phyloP scores from a whole-genome alignment of 257 asterid species.

The Ilex asprella region DNA sequence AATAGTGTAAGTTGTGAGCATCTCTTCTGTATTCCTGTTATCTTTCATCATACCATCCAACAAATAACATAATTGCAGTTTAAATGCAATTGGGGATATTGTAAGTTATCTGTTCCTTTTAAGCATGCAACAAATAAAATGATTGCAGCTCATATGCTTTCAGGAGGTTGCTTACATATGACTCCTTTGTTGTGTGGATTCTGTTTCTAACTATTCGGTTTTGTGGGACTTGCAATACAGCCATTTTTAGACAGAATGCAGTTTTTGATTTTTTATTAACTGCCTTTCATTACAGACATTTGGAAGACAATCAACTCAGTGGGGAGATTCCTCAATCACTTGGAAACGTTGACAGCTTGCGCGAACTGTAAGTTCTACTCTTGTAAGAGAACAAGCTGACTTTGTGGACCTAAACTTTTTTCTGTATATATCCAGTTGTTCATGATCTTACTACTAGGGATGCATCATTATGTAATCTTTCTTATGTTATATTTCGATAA shows the following conservation, averaged over 20 bases:
- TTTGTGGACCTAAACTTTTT: not conserved
- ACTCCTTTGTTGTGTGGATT: not conserved
- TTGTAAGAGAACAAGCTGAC: not conserved
- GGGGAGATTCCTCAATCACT: constrained; percentile 66
- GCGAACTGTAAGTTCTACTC: constrained; percentile 61
- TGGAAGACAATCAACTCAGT: constrained; percentile 62
- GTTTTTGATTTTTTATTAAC: constrained; percentile 1
- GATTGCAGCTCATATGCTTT: not conserved
- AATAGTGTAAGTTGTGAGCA: constrained; percentile 53
- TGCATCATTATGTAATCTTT: too few species aligned
- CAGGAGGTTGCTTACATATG: not conserved
- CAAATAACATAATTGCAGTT: not conserved
- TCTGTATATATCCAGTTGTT: not conserved
- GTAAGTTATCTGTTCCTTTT: not conserved
- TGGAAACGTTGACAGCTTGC: constrained; percentile 39
- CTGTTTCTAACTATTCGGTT: not conserved
- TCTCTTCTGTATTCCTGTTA: not conserved
- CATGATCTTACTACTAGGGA: not conserved
- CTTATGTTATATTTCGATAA: too few species aligned
- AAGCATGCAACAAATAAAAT: not conserved
- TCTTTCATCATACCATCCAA: not conserved
- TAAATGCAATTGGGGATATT: too few species aligned
- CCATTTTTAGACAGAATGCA: not conserved
- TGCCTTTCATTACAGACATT: constrained; percentile 50
- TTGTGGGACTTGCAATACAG: not conserved